Evolutionary conservation across 176 grass and related monocot genomes (phyloP), one percentile per base, ranked within the genome.

Genomic region (Eragrostis curvula): DNA sequence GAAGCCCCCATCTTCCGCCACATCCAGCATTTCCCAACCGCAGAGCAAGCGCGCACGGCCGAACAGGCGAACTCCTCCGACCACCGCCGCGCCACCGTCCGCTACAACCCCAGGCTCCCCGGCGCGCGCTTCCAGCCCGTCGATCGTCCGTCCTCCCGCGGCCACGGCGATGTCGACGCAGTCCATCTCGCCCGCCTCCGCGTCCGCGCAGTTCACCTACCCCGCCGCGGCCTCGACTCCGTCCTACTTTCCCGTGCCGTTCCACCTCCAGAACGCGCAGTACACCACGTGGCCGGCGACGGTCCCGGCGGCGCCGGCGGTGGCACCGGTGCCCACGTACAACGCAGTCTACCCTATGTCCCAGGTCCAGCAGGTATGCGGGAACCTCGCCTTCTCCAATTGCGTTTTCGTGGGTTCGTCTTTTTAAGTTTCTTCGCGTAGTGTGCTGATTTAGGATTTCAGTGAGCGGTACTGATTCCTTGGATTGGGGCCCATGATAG

Each of bases 161-260:
- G 12, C 5, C 13, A 32, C 79, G 41, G 48, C 71, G 41, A 96
- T 91, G 90, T 89, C 81, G 53, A 87, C 68, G 64, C 78, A 86
- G 73, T 84, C 82, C 69, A 74, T 92, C 75, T 65, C 79, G 36
- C 69, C 81, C 68, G 79, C 82, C 29, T 8, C 75, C 12, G 72
- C 81, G 9, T 23, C 81, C 46, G 76, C 70, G 51, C 91, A 81
- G 77, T 87, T 93, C 78, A 30, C 82, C 50, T 83, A 83, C 83
- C 75, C 57, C 8, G 36, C 70, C 3, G 71, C 71, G 0, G 68
- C 73, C 2, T 12, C 75, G 62, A 28, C 64, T 36, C 56, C 70
- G 56, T 66, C 86, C 72, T 92, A 92, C 80, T 94, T 97, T 27
- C 94, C 87, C 42, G 76, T 88, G 20, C 87, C 94, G 1, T 94